Base-by-base conservation (phyloP, 2,329 filamentous ascomycete genomes). In the Apiospora phragmitis region DNA sequence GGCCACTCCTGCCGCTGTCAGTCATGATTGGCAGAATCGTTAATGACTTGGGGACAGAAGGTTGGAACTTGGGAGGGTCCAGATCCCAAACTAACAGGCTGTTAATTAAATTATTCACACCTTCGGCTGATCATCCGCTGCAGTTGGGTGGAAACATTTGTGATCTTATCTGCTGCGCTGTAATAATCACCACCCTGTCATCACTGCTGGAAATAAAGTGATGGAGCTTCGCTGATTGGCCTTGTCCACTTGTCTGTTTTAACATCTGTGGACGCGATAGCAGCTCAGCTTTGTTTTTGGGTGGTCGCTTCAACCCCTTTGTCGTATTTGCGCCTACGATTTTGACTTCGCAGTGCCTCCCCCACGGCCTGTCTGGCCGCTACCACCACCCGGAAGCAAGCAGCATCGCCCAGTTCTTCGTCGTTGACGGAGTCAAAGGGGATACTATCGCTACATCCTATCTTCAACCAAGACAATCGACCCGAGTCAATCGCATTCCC, bases 41-140 rank as follows among this genome's bases (percentile, higher is more conserved):
- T 14, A n/a, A 38, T 38, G 32, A 62, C 55, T 38, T 62, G 29
- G 32, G 32, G 55, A 29, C 38, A 41, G 38, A n/a, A n/a, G n/a
- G n/a, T n/a, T n/a, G n/a, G n/a, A n/a, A n/a, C n/a, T 41, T 41
- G 55, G 55, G 55, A 35, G 55, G 32, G 55, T 62, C 55, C 32
- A 62, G 32, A 62, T 62, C 32, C 55, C 32, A 62, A 62, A 62
- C 55, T 35, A 62, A 62, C 55, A 62, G 55, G 18, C 55, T 62
- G 55, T 62, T 62, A 62, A 62, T 62, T 62, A 62, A 62, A 62
- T 62, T 38, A 38, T 62, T 62, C 55, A 62, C 21, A 38, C 55
- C 35, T 38, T 32, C 32, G 55, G 55, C 55, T 62, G 55, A 62
- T 38, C 18, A 38, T n/a, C 55, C 55, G 55, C 55, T 62, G 55